Base-by-base conservation (phyloP, 306 rosid genomes). In the Cercis canadensis region DNA sequence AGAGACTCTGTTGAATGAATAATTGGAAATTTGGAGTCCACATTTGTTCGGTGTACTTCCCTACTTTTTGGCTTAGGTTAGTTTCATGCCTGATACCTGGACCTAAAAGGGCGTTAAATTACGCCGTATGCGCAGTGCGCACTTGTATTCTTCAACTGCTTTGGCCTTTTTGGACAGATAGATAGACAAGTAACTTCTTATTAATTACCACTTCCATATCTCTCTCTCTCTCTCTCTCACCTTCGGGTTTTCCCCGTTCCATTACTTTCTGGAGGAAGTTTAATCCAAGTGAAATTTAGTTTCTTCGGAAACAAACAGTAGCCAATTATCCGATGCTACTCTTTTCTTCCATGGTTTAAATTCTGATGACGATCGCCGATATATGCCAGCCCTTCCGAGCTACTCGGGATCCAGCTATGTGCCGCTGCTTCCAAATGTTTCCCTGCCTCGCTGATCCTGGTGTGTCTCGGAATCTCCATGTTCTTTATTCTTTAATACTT, bases 391-490 rank as follows among this genome's bases (percentile, higher is more conserved):
- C 84, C 21, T 10, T 47, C 9, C 79, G 70, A 65, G 79, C 72
- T 55, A 71, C 72, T 17, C 65, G 61, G 67, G 80, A 83, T 80
- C 84, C 70, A 73, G 40, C 78, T 6, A 84, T 87, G 89, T 90
- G 82, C 65, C 77, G 89, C 18, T 90, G 73, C 87, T 72, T 47
- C 76, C 75, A 78, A 4, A 19, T 61, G 17, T 55, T 81, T 47
- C 97, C 96, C 39, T 95, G 96, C 66, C 89, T 91, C 64, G 69
- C 87, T 45, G 96, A 91, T 84, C 99, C 96, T 8, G 96, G 99
- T 94, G 67, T 64, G 74, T 50, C 43, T 59, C 43, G 4, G 24
- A 36, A 37, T 15, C 55, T 1, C 44, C 17, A 0, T 5, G 14
- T 40, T 15, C 18, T 39, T n/a, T 3, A 15, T 54, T 18, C 62